These are phyloP conservation scores for Mortierella polycephala DNA, from an alignment of 371 early-diverging fungal species.

Conservation along the genomic window DNA sequence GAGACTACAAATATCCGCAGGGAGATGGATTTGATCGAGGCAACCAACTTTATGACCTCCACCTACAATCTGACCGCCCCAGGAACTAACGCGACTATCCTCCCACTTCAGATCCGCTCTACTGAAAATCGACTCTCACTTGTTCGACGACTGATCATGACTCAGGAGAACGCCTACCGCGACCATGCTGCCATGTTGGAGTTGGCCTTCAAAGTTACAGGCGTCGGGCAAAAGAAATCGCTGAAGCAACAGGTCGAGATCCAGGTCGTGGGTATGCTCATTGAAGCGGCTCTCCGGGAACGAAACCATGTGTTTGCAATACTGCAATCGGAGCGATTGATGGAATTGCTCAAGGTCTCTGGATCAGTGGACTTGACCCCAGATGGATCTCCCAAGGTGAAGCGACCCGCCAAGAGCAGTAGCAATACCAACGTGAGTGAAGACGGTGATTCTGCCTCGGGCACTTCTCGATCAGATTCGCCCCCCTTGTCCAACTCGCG, in stretches of 20 bases:
- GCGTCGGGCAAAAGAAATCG: slow-evolving; percentile 51
- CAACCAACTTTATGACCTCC: slow-evolving; percentile 71
- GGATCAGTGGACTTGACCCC: slow-evolving; percentile 36
- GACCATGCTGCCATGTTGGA: slow-evolving; percentile 65
- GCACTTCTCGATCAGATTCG: not conserved
- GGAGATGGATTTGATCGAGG: slow-evolving; percentile 79
- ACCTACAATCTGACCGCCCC: slow-evolving; percentile 66
- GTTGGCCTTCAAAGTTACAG: slow-evolving; percentile 69
- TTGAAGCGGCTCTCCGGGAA: slow-evolving; percentile 62
- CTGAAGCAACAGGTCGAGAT: slow-evolving; percentile 30
- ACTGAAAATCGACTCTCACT: slow-evolving; percentile 71
- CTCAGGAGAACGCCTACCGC: slow-evolving; percentile 62
- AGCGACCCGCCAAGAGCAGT: slow-evolving; percentile 25
- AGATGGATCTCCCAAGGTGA: slow-evolving; percentile 40
- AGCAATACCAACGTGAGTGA: slow-evolving; percentile 7
- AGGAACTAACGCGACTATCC: slow-evolving; percentile 64
- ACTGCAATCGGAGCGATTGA: slow-evolving; percentile 43
- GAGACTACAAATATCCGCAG: slow-evolving; percentile 67
- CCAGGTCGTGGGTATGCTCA: slow-evolving; percentile 53
- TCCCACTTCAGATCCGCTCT: slow-evolving; percentile 82
- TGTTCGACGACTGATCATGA: slow-evolving; percentile 67
- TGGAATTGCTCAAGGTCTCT: slow-evolving; percentile 37
- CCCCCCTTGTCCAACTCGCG: slow-evolving; percentile 11
- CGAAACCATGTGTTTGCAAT: slow-evolving; percentile 45
- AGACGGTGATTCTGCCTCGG: not conserved